Conservation (phyloP, 139 green algal genomes). For the Axilococcus clingmanii region DNA sequence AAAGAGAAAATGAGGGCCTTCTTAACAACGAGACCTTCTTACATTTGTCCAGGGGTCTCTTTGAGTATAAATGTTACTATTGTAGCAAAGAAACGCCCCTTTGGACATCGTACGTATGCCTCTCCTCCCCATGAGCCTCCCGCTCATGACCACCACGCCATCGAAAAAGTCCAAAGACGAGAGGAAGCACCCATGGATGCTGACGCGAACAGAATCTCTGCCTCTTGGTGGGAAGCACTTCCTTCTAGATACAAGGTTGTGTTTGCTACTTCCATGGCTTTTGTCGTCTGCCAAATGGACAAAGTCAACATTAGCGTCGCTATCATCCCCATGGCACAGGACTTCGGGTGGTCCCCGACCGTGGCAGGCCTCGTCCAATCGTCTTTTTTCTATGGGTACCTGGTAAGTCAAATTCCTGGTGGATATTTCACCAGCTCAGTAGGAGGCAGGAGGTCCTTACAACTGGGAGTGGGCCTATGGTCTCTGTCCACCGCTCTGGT, state of each 20-base stretch:
- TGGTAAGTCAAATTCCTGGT: slow-evolving; percentile 78
- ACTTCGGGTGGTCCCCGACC: slow-evolving; percentile 82
- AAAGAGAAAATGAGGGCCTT: too few relatives aligned
- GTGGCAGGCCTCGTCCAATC: slow-evolving; percentile 75
- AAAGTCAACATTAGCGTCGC: slow-evolving; percentile 94
- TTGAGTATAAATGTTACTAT: too few relatives aligned
- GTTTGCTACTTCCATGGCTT: slow-evolving; percentile 56
- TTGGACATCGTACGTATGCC: too few relatives aligned
- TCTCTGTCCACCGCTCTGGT: slow-evolving; percentile 39
- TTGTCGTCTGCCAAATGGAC: slow-evolving; percentile 95
- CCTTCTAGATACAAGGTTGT: slow-evolving; percentile 65
- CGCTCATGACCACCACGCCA: background rate
- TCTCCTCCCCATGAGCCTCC: background rate
- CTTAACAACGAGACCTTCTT: too few relatives aligned
- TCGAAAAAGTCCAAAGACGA: background rate
- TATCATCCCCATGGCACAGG: slow-evolving; percentile 92
- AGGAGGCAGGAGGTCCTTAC: slow-evolving; percentile 68
- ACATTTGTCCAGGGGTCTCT: too few relatives aligned
- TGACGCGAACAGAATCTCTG: slow-evolving; percentile 2
- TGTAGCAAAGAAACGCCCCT: too few relatives aligned
- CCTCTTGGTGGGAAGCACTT: slow-evolving; percentile 42
- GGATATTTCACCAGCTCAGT: slow-evolving; percentile 64
- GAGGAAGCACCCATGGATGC: background rate
- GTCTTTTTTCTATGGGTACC: slow-evolving; percentile 84
- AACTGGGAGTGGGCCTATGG: slow-evolving; percentile 72